Conservation (phyloP, 441 rosid species). For the Hura crepitans region DNA sequence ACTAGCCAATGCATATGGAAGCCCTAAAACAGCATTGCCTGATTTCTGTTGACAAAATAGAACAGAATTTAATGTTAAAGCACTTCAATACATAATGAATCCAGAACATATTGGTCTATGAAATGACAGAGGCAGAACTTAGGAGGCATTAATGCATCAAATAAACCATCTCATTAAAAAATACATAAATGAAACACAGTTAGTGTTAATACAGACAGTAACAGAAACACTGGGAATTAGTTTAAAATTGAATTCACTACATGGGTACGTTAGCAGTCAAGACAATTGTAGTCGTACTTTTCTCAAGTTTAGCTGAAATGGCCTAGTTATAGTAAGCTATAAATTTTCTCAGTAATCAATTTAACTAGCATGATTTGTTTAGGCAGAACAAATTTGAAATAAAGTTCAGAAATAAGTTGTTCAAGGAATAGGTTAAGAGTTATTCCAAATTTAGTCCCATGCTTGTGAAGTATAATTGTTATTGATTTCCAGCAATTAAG, state of each 20-base stretch:
- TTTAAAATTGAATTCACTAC: too few relatives aligned
- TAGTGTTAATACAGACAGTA: too few relatives aligned
- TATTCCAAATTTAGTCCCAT: neutral
- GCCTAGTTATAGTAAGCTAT: neutral
- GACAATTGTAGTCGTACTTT: neutral
- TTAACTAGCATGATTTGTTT: neutral
- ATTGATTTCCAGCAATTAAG: neutral
- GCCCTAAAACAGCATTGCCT: constrained; percentile 89
- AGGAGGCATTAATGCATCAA: neutral
- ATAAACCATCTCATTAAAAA: neutral
- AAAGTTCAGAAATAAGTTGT: neutral
- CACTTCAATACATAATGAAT: neutral
- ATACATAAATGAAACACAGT: neutral
- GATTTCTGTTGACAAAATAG: constrained; percentile 60
- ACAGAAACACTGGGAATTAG: too few relatives aligned
- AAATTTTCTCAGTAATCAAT: neutral
- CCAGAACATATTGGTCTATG: neutral
- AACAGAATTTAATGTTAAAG: constrained; percentile 8
- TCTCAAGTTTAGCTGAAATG: neutral
- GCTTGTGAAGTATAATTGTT: neutral
- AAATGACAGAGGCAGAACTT: neutral
- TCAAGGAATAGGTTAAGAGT: neutral
- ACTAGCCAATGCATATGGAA: constrained; percentile 92
- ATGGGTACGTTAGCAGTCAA: neutral
- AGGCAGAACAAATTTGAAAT: neutral